These are phyloP conservation scores for Candida pseudoviswanathii DNA, from an alignment of 1,139 yeast genomes.

Conservation along the genomic window DNA sequence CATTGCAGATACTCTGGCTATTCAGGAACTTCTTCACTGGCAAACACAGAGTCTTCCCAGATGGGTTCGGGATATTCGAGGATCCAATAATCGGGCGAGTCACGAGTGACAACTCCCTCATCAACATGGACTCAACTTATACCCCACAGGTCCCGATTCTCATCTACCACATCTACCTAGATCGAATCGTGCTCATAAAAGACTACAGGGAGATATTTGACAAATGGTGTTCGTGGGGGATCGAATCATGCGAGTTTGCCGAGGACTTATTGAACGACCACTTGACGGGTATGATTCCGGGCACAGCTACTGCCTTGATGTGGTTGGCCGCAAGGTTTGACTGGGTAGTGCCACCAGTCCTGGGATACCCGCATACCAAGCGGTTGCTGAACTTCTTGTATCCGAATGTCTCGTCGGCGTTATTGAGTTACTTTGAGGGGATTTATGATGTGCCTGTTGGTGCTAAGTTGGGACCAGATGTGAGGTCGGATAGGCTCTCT, in stretches of 20 bases:
- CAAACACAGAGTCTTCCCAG: not conserved
- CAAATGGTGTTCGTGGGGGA: conserved; percentile 35
- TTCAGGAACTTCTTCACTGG: not conserved
- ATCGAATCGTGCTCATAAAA: conserved; percentile 30
- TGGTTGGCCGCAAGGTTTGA: conserved; percentile 25
- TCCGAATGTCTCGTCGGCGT: not conserved
- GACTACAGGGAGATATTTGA: conserved; percentile 27
- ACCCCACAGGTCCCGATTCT: conserved; percentile 37
- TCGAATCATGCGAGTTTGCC: conserved; percentile 31
- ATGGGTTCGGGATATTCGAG: not conserved
- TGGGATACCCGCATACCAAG: conserved; percentile 28
- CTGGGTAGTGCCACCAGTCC: conserved; percentile 23
- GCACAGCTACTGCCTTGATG: conserved; percentile 33
- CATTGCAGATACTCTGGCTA: not conserved
- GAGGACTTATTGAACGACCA: conserved; percentile 31
- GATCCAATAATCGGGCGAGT: not conserved
- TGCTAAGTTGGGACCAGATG: not conserved
- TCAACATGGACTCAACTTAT: conserved; percentile 2
- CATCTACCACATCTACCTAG: conserved; percentile 34
- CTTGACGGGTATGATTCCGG: conserved; percentile 25
- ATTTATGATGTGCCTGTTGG: not conserved
- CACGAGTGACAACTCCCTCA: not conserved
- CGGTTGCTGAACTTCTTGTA: conserved; percentile 28
- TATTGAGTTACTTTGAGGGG: not conserved
- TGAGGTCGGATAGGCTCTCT: not conserved